Conservation (phyloP, 2,329 filamentous ascomycete genomes). For the Colletotrichum coccodes region DNA sequence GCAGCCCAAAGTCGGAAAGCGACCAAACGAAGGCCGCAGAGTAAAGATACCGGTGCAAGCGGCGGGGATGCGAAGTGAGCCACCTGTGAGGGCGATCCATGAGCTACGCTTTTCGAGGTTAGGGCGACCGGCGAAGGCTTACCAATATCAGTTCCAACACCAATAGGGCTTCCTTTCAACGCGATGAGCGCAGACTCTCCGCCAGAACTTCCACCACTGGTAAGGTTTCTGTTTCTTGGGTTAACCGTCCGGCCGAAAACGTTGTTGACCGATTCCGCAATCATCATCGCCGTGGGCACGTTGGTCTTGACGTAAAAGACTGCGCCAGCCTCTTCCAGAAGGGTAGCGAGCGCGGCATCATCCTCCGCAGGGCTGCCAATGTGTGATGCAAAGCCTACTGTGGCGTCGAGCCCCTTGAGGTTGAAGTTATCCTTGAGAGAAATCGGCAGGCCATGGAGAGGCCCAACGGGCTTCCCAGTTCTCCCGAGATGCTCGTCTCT, state of each 20-base stretch:
- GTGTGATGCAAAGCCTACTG: constrained; percentile 69
- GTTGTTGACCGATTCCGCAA: constrained; percentile 74
- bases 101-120: neutral
- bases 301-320: constrained; percentile 68
- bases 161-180: constrained; percentile 67
- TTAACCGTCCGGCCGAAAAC: constrained; percentile 71
- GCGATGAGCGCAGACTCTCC: constrained; percentile 73
- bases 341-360: constrained; percentile 51
- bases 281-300: constrained; percentile 74
- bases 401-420: constrained; percentile 67
- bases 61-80: constrained; percentile 63
- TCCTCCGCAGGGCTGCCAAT: constrained; percentile 64
- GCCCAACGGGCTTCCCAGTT: constrained; percentile 62
- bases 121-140: neutral
- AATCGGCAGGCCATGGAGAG: constrained; percentile 72
- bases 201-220: constrained; percentile 73
- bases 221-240: constrained; percentile 67
- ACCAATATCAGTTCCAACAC: constrained; percentile 72
- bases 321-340: constrained; percentile 60
- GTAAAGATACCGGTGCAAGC: constrained; percentile 69
- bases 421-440: constrained; percentile 80
- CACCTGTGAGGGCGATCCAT: constrained; percentile 44
- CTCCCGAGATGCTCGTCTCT: constrained; percentile 61
- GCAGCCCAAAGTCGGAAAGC: constrained; percentile 64
- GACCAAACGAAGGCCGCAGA: constrained; percentile 65